A percentile compares a stretch with the other conserved stretches of the same genome.
Evolutionary conservation across 306 rosid genomes (phyloP).

Genomic region (Castanea sativa): DNA sequence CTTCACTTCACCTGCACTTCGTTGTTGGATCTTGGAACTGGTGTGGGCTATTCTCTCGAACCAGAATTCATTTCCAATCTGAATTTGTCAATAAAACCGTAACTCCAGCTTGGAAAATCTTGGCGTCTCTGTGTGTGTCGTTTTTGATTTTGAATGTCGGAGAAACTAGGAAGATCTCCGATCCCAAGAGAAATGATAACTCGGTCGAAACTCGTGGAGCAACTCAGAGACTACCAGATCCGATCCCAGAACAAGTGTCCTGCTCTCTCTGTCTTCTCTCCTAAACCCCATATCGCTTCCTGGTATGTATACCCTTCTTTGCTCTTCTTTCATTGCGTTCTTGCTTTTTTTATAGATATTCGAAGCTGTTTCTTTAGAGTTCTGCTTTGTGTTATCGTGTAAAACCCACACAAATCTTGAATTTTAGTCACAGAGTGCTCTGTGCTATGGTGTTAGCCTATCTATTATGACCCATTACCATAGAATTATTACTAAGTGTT

Average conservation of each 20-base stretch:
- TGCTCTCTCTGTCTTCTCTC: constrained; percentile 58
- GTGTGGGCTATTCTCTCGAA: neutral
- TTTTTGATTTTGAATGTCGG: constrained; percentile 3
- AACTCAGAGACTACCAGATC: constrained; percentile 70
- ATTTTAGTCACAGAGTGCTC: neutral
- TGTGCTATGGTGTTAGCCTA: neutral
- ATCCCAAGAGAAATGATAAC: constrained; percentile 41
- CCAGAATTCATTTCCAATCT: neutral
- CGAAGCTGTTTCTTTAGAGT: neutral
- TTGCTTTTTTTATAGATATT: neutral
- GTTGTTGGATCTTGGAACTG: neutral
- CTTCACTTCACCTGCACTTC: neutral
- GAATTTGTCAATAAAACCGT: neutral
- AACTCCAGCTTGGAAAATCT: neutral
- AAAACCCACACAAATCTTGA: neutral
- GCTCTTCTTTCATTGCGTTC: neutral
- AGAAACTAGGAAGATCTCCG: neutral
- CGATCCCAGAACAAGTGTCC: constrained; percentile 54
- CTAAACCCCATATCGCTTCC: constrained; percentile 46
- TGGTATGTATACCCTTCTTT: constrained; percentile 26
- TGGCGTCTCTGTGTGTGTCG: neutral
- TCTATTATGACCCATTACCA: neutral
- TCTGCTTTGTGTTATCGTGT: neutral
- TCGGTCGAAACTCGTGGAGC: constrained; percentile 61
- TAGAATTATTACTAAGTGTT: neutral